Conservation (phyloP, 2,329 filamentous ascomycete species). For the Verticillium nonalfalfae region DNA sequence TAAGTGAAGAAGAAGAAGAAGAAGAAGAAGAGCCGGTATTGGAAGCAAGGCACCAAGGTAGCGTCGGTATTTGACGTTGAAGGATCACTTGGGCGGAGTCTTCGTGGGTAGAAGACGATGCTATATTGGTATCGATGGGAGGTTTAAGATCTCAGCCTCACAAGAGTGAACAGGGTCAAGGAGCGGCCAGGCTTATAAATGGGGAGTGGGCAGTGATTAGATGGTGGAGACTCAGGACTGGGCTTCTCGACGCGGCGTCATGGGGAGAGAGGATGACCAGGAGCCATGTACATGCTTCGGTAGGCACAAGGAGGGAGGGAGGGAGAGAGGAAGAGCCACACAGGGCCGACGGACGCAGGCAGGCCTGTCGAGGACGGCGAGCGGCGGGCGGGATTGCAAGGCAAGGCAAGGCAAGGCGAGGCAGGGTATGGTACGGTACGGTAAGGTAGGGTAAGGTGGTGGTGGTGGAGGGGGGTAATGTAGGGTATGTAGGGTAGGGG, state of each 20-base stretch:
- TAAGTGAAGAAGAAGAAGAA: no score
- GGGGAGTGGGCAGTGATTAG: conserved; percentile 11
- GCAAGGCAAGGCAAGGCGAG: conserved; percentile 1
- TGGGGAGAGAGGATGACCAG: conserved; percentile 1
- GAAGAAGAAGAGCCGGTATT: neutral
- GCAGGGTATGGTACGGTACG: neutral
- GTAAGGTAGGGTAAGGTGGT: neutral
- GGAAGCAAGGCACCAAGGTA: neutral
- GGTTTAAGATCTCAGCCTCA: conserved; percentile 14
- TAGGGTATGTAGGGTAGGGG: neutral
- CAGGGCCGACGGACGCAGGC: conserved; percentile 5
- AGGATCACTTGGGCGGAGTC: conserved; percentile 7
- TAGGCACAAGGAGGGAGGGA: conserved; percentile 5
- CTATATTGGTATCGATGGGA: conserved; percentile 13
- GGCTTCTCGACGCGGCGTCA: conserved; percentile 8
- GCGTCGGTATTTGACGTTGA: neutral
- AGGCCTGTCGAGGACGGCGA: neutral
- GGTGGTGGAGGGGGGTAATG: neutral
- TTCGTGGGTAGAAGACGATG: conserved; percentile 8
- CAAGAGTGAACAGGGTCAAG: conserved; percentile 4
- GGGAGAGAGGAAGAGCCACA: conserved; percentile 3
- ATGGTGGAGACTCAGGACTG: conserved; percentile 9
- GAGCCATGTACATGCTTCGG: conserved; percentile 4
- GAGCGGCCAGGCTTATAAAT: conserved; percentile 12
- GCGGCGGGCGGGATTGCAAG: neutral